Evolutionary conservation across 768 basidiomycete genomes (phyloP), one percentile per base, ranked within the genome.

Genomic region (Naematelia aurantialba): DNA sequence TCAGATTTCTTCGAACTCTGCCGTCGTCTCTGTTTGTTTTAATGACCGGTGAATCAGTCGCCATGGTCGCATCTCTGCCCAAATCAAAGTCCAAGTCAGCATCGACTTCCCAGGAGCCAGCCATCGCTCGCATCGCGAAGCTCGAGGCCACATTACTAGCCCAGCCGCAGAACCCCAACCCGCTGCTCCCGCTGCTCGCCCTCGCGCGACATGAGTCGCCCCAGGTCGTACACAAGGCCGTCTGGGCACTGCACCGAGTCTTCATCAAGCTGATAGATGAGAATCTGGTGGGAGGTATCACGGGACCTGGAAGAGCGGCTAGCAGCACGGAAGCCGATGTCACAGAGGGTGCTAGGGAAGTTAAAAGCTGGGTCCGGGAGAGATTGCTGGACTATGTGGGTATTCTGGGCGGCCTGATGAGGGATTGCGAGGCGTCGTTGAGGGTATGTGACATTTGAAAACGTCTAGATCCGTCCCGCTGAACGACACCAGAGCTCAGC

Each of bases 241-340:
- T 91, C 17, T 94, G 91, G 77, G 86, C 90, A 0, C 75, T 88
- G 4, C 92, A 94, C 74, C 80, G 92, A 39, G 80, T 87, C 12
- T 91, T 90, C 71, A 83, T 88, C 8, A 65, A 81, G 21, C 77
- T 89, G 31, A 81, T 91, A 49, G 74, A 81, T 2, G 81, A 81
- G 27, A 83, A 85, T 2, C 84, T 85, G 62, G 78, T 91, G 4
- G 68, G 64, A 45, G 44, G 47, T 8, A 30, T 47, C 24, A n/a
- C 45, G 19, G 57, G 34, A 24, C 44, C 34, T 47, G 26, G 22
- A 30, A n/a, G 25, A 45, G 10, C 17, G 17, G 12, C n/a, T 55
- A 22, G 14, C 13, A 79, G 79, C 19, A 69, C 65, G 44, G 59
- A 31, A 55, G 78, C 30, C 78, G 79, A 25, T 81, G 80, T 14